Evolutionary conservation across 352 stramenopile species (phyloP).

Genomic region (Globisporangium megalacanthum): DNA sequence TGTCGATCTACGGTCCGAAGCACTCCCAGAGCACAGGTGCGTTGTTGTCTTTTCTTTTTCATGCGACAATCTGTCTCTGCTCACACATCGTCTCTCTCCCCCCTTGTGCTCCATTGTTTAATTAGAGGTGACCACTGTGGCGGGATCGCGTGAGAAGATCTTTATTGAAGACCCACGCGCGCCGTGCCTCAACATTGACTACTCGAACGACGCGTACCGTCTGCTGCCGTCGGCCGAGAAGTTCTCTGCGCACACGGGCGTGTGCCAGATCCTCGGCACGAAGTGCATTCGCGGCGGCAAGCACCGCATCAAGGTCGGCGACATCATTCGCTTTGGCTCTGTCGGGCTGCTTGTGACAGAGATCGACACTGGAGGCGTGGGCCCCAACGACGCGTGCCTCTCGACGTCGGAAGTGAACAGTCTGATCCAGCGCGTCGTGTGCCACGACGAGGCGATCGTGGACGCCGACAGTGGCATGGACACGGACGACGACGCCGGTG

Average conservation of each 20-base stretch:
- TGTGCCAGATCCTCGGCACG: conserved; percentile 84
- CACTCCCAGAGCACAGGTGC: conserved; percentile 48
- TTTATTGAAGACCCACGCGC: conserved; percentile 85
- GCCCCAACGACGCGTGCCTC: conserved; percentile 66
- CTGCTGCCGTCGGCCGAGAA: conserved; percentile 79
- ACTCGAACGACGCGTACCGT: conserved; percentile 83
- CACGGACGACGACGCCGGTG: conserved; percentile 80
- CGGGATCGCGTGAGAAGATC: conserved; percentile 60
- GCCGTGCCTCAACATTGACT: conserved; percentile 83
- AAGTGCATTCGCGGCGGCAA: conserved; percentile 83
- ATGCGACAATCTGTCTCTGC: not conserved
- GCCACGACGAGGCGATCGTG: conserved; percentile 68
- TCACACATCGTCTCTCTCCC: not conserved
- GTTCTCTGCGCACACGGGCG: conserved; percentile 81
- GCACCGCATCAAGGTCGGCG: conserved; percentile 74
- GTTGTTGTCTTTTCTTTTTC: conserved; percentile 1
- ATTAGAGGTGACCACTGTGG: conserved; percentile 23
- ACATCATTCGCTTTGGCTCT: conserved; percentile 84
- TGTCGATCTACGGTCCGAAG: conserved; percentile 85
- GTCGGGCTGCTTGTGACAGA: conserved; percentile 79
- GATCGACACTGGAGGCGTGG: conserved; percentile 70
- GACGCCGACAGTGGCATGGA: conserved; percentile 83
- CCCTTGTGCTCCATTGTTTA: not conserved
- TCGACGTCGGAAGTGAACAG: conserved; percentile 71
- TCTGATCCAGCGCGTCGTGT: conserved; percentile 78